Percentiles rank a stretch among this genome's conserved stretches.
Conservation (phyloP, 1,139 yeast species). For the Hanseniaspora sp. region DNA sequence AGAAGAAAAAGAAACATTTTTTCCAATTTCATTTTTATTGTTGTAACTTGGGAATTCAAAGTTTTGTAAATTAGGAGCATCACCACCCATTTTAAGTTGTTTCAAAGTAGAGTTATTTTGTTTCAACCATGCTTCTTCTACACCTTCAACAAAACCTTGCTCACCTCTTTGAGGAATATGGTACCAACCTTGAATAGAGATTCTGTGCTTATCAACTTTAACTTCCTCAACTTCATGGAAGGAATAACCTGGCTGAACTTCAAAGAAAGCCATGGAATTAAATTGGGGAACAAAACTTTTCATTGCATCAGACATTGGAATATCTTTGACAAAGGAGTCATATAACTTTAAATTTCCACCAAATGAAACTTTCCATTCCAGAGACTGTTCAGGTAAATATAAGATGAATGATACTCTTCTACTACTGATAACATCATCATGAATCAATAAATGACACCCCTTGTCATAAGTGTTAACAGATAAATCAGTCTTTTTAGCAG, state of each 20-base stretch:
- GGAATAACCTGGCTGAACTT: conserved; percentile 89
- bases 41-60: conserved; percentile 62
- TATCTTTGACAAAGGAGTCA: conserved; percentile 79
- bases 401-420: conserved; percentile 85
- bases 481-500: conserved; percentile 85
- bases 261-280: conserved; percentile 91
- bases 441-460: conserved; percentile 88
- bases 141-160: conserved; percentile 69
- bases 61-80: conserved; percentile 63
- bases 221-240: conserved; percentile 99
- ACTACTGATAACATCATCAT: conserved; percentile 95
- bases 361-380: conserved; percentile 71
- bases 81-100: conserved; percentile 39
- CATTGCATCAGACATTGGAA: conserved; percentile 69
- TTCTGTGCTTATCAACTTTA: conserved; percentile 72
- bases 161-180: conserved; percentile 94
- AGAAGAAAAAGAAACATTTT: conserved; percentile 18
- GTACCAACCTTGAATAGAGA: conserved; percentile 97
- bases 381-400: conserved; percentile 86
- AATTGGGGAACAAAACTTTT: conserved; percentile 77
- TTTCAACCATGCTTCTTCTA: conserved; percentile 51
- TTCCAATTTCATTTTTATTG: conserved; percentile 27
- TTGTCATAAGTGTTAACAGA: conserved; percentile 81
- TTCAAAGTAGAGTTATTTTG: conserved; percentile 71
- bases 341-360: conserved; percentile 88